Conservation (phyloP, 2,329 filamentous ascomycete species). For the Talaromyces rugulosus region DNA sequence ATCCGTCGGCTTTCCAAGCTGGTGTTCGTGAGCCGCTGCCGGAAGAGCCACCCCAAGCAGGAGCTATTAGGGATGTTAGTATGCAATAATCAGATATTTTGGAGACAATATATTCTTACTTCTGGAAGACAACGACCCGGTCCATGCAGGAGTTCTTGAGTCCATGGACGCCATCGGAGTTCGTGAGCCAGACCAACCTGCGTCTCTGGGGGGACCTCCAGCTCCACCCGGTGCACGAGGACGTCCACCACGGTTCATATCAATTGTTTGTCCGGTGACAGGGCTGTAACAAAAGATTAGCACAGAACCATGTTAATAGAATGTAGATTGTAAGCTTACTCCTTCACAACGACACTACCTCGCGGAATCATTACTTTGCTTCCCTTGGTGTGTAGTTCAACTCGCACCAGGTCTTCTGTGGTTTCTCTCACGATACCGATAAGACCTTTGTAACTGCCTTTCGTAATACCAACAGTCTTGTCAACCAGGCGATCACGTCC, state of each 20-base stretch:
- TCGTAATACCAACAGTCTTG: constrained; percentile 84
- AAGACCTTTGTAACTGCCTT: constrained; percentile 86
- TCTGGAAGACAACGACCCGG: constrained; percentile 48
- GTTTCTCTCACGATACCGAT: constrained; percentile 95
- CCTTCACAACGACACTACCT: constrained; percentile 77
- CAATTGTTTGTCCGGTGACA: constrained; percentile 71
- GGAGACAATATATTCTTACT: constrained; percentile 50
- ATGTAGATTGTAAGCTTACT: constrained; percentile 49
- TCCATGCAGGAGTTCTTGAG: constrained; percentile 75
- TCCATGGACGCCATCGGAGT: constrained; percentile 61
- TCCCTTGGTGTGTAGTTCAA: constrained; percentile 91
- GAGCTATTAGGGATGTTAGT: constrained; percentile 30
- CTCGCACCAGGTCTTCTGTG: constrained; percentile 76
- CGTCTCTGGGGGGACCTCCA: constrained; percentile 37
- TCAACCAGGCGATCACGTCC: constrained; percentile 81
- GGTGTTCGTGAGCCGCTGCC: constrained; percentile 47
- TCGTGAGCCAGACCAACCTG: constrained; percentile 62
- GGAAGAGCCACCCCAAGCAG: constrained; percentile 35
- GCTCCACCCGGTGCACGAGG: constrained; percentile 42
- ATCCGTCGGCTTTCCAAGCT: constrained; percentile 56
- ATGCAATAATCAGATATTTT: neutral
- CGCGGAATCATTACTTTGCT: constrained; percentile 85
- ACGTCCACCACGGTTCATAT: constrained; percentile 55
- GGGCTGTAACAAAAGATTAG: constrained; percentile 32
- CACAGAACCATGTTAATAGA: constrained; percentile 2